phyloP scores from a whole-genome alignment of 345 rosid species.

The Conringia planisiliqua region DNA sequence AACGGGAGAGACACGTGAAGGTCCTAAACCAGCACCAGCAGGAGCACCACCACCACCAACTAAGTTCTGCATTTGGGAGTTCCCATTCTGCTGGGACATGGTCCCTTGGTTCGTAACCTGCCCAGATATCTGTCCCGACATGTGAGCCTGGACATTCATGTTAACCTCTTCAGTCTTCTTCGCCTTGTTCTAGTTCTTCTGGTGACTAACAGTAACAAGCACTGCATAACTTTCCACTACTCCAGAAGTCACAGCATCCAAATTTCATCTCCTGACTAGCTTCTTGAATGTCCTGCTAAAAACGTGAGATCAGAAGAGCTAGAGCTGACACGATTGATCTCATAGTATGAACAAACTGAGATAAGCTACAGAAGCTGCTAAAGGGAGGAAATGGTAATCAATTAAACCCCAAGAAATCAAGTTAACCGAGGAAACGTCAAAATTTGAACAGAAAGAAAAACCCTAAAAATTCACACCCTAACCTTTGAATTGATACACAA shows the following conservation, averaged over 20 bases:
- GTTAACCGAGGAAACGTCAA: background rate
- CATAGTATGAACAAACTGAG: slow-evolving; percentile 2
- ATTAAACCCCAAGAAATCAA: background rate
- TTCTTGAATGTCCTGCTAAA: slow-evolving; percentile 1
- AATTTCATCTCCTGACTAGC: slow-evolving; percentile 36
- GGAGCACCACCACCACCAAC: slow-evolving; percentile 37
- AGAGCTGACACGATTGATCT: background rate
- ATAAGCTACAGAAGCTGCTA: background rate
- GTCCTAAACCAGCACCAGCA: slow-evolving; percentile 31
- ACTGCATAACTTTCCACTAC: slow-evolving; percentile 38
- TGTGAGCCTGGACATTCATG: slow-evolving; percentile 73
- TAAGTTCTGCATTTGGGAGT: slow-evolving; percentile 65
- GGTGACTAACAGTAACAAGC: slow-evolving; percentile 25
- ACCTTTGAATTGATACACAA: slow-evolving; percentile 18
- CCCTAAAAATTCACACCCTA: slow-evolving; percentile 18
- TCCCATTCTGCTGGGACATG: slow-evolving; percentile 70
- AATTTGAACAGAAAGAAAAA: background rate
- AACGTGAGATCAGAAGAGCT: background rate
- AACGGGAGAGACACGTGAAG: slow-evolving; percentile 28
- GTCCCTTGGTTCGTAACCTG: slow-evolving; percentile 71
- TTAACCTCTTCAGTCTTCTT: slow-evolving; percentile 29
- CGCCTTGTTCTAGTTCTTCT: slow-evolving; percentile 35
- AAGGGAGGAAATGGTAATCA: background rate
- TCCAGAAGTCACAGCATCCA: slow-evolving; percentile 21
- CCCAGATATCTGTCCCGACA: slow-evolving; percentile 62